These are phyloP conservation scores for Rhizopogon vulgaris DNA, from an alignment of 768 basidiomycete species.

Conservation along the genomic window DNA sequence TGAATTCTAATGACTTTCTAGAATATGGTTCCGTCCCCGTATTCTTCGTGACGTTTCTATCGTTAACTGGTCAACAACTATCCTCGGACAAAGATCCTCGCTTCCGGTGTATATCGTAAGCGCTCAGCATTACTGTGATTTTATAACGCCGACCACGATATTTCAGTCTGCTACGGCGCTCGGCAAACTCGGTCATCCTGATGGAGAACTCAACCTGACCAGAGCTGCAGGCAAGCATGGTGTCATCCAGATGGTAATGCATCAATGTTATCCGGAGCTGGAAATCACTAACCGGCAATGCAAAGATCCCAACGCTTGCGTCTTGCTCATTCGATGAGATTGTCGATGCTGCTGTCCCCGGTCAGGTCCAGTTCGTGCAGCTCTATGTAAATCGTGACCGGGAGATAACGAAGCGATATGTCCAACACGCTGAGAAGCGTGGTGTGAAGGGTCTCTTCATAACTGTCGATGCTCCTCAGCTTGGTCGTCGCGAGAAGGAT, in stretches of 20 bases:
- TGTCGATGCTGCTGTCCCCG: constrained; percentile 74
- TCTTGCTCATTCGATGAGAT: constrained; percentile 96
- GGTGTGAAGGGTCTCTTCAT: constrained; percentile 94
- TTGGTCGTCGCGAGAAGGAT: constrained; percentile 92
- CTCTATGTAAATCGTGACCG: constrained; percentile 90
- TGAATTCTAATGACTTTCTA: constrained; percentile 15
- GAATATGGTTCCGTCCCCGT: constrained; percentile 88
- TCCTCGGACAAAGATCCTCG: constrained; percentile 67
- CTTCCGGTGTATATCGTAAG: constrained; percentile 81
- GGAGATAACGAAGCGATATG: constrained; percentile 75
- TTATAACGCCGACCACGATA: not conserved
- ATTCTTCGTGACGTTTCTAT: constrained; percentile 77
- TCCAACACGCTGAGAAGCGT: constrained; percentile 84
- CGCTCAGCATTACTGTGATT: not conserved
- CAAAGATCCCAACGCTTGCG: constrained; percentile 88
- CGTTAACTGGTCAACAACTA: constrained; percentile 82
- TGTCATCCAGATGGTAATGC: constrained; percentile 63
- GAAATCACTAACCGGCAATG: not conserved
- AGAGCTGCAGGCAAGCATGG: constrained; percentile 78
- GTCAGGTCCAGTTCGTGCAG: constrained; percentile 83
- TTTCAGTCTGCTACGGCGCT: constrained; percentile 76
- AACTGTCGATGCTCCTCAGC: constrained; percentile 95
- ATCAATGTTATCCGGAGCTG: not conserved
- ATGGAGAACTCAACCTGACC: constrained; percentile 89
- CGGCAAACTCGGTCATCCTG: constrained; percentile 93